Evolutionary conservation across 1,139 yeast species (phyloP).

Genomic region (Kodamaea sp.): DNA sequence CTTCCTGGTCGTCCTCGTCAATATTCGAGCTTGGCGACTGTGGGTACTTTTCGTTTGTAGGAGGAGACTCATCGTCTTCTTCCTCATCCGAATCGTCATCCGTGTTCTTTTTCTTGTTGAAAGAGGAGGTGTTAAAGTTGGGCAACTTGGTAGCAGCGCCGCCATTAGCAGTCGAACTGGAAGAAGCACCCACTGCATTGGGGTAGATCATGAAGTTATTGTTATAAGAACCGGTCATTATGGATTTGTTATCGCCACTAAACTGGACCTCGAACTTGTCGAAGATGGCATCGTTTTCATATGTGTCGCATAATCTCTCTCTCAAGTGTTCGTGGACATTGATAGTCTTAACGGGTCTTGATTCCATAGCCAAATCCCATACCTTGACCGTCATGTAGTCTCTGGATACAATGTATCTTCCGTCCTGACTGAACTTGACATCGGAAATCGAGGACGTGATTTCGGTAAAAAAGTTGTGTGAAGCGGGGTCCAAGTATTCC

Average conservation of each 20-base stretch:
- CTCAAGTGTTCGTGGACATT: constrained; percentile 95
- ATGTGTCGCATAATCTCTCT: constrained; percentile 92
- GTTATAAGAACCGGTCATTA: constrained; percentile 97
- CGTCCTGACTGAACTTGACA: constrained; percentile 89
- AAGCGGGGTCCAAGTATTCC: constrained; percentile 89
- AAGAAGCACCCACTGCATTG: constrained; percentile 51
- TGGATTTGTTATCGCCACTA: constrained; percentile 87
- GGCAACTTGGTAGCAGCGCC: constrained; percentile 15
- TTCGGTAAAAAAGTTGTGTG: constrained; percentile 95
- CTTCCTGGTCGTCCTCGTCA: constrained; percentile 65
- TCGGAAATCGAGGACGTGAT: constrained; percentile 94
- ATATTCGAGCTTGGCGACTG: constrained; percentile 40
- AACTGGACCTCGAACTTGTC: constrained; percentile 97
- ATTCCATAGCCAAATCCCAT: constrained; percentile 98
- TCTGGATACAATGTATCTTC: constrained; percentile 90
- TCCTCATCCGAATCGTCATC: constrained; percentile 44
- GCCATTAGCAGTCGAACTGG: constrained; percentile 8
- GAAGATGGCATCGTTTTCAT: constrained; percentile 97
- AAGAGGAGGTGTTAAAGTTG: constrained; percentile 19
- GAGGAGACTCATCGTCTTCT: constrained; percentile 32
- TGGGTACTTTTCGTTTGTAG: constrained; percentile 28
- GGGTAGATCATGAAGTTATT: constrained; percentile 98
- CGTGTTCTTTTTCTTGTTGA: constrained; percentile 19
- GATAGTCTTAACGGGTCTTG: constrained; percentile 89
- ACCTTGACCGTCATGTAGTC: constrained; percentile 97